A percentile compares a stretch with the other conserved stretches of the same genome.
These are phyloP conservation scores for Cichorium intybus DNA, from an alignment of 140 eudicot genomes.

Conservation along the genomic window DNA sequence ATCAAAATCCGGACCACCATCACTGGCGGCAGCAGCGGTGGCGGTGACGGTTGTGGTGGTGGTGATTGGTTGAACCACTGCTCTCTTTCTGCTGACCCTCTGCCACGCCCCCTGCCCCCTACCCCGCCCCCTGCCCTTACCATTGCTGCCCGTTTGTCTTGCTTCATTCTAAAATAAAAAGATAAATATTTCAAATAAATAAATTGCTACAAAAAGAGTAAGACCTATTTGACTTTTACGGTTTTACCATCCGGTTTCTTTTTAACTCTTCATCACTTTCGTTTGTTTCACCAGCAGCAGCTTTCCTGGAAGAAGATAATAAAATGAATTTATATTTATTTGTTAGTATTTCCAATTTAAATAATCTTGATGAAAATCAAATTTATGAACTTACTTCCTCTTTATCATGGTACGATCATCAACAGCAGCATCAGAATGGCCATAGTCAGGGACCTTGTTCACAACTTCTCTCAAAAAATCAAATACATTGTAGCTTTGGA, in stretches of 20 bases:
- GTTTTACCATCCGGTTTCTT: conserved; percentile 53
- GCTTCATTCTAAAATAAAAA: conserved; percentile 33
- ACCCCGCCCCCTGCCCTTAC: conserved; percentile 66
- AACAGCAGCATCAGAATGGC: conserved; percentile 67
- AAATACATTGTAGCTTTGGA: conserved; percentile 85
- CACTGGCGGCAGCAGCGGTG: conserved; percentile 1
- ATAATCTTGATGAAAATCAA: not conserved
- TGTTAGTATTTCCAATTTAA: not conserved
- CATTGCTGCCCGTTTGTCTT: conserved; percentile 43
- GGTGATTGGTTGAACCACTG: conserved; percentile 9
- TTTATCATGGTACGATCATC: conserved; percentile 52
- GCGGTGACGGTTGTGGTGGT: too few species aligned
- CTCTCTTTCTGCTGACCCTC: conserved; percentile 46
- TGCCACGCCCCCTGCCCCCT: conserved; percentile 66
- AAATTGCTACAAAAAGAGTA: too few species aligned
- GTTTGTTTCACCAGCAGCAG: conserved; percentile 54
- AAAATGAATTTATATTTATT: not conserved
- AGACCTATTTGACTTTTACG: too few species aligned
- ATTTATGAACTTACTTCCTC: conserved; percentile 57
- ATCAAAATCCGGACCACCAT: conserved; percentile 40
- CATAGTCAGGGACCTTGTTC: conserved; percentile 96
- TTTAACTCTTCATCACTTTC: conserved; percentile 82
- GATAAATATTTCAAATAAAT: too few species aligned
- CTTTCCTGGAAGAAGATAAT: conserved; percentile 50
- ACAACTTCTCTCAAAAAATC: too few species aligned